Evolutionary conservation across 2,329 filamentous ascomycete genomes (phyloP), one percentile per base, ranked within the genome.

Genomic region (Akanthomyces dipterigenus): DNA sequence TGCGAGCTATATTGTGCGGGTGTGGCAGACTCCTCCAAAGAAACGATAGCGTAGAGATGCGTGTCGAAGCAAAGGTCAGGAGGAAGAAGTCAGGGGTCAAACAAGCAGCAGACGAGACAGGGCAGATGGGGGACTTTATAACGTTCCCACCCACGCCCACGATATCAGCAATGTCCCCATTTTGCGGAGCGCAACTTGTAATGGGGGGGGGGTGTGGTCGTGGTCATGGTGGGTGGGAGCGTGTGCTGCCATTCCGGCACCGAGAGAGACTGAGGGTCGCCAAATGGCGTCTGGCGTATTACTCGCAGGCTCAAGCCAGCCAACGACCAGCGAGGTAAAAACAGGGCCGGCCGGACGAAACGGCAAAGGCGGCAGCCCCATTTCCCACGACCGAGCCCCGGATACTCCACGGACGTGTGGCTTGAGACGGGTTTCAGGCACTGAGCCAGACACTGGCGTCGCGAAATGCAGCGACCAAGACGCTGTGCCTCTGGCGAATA

Each of bases 211-310:
- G n/a, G n/a, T n/a, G n/a, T n/a, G n/a, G n/a, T 20, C 9, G 24
- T 28, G 24, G 14, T n/a, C n/a, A n/a, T n/a, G n/a, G 6, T 3
- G 20, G 24, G 36, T 16, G n/a, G 38, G 51, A 43, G 36, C 28
- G 31, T 34, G 31, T 9, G 8, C 11, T 3, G 46, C 55, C 55
- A 50, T 58, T 58, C 36, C 55, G 55, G 55, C 28, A 50, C 55
- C 55, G 48, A 53, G 28, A 34, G 31, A 9, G 8, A n/a, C n/a
- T 5, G 31, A 34, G 28, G 48, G 36, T 53, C 56, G 49, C 40
- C 57, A 60, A 60, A 60, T 60, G 57, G 57, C 48, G 57, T 53
- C 38, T 60, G 57, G 57, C 45, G 40, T 60, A 60, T 60, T 60
- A 60, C 48, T 60, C 49, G 48, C 56, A 42, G 11, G 20, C 12